These are phyloP conservation scores for Talaromyces sp. DNA, from an alignment of 2,329 filamentous ascomycete species.

Conservation along the genomic window DNA sequence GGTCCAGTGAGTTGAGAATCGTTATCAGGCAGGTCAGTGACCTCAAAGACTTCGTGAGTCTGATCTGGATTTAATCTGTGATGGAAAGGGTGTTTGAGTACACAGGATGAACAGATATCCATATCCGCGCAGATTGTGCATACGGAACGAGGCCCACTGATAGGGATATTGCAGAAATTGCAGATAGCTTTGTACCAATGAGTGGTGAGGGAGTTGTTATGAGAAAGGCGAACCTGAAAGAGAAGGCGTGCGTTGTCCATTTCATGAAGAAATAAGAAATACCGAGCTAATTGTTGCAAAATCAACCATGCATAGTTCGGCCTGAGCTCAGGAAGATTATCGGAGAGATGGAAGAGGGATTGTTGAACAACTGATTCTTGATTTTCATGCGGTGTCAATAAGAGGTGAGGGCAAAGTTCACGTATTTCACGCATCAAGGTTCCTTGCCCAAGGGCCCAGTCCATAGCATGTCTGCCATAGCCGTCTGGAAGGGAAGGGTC, in stretches of 20 bases:
- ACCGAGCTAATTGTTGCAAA: constrained; percentile 10
- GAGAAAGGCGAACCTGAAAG: constrained; percentile 3
- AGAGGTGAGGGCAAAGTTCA: neutral
- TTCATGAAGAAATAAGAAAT: constrained; percentile 10
- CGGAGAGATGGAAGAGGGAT: constrained; percentile 1
- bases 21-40: neutral
- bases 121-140: constrained; percentile 1
- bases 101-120: constrained; percentile 5
- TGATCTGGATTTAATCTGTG: constrained; percentile 4
- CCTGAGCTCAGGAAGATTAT: neutral
- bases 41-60: constrained; percentile 6
- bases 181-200: neutral
- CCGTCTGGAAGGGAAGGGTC: constrained; percentile 8
- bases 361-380: constrained; percentile 3
- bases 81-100: constrained; percentile 1
- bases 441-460: constrained; percentile 5
- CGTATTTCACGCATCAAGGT: constrained; percentile 2
- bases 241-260: constrained; percentile 6
- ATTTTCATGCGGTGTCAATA: constrained; percentile 2
- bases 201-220: neutral
- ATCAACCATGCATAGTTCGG: neutral
- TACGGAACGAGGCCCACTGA: neutral
- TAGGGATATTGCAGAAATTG: neutral
- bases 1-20: constrained; percentile 5
- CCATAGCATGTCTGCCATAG: constrained; percentile 7